Conservation (phyloP, 805 yeast species). For the Candida sphagnicola region DNA sequence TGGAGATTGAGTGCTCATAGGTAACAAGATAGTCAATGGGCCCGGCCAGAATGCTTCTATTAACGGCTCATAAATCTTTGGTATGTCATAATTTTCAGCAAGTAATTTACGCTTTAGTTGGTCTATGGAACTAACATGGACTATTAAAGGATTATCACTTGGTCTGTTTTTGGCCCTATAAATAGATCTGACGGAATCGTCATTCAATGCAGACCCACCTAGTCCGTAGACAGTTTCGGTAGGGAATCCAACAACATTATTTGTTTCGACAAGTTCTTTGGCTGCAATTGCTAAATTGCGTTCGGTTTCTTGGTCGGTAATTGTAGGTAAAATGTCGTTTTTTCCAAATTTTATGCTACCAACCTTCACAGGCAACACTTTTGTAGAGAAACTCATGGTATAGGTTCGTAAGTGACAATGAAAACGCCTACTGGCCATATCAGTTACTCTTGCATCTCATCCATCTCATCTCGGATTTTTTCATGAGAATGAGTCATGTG, state of each 20-base stretch:
- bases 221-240: conserved; percentile 97
- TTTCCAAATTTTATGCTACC: conserved; percentile 45
- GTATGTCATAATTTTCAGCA: conserved; percentile 50
- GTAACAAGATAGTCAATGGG: conserved; percentile 83
- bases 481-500: conserved; percentile 3
- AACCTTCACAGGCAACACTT: conserved; percentile 53
- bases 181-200: conserved; percentile 69
- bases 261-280: conserved; percentile 41
- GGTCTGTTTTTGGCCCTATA: conserved; percentile 92
- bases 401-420: neutral
- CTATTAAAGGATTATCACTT: conserved; percentile 89
- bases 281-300: conserved; percentile 58
- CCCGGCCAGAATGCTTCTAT: conserved; percentile 90
- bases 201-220: conserved; percentile 80
- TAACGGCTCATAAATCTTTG: conserved; percentile 61
- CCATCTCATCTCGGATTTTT: conserved; percentile 3
- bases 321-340: conserved; percentile 37
- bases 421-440: conserved; percentile 1
- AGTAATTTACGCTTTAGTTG: conserved; percentile 65
- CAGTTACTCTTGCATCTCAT: neutral
- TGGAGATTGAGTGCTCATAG: conserved; percentile 44
- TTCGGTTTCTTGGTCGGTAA: conserved; percentile 52
- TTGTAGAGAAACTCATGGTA: conserved; percentile 19
- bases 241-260: conserved; percentile 83
- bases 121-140: conserved; percentile 76